Base-by-base conservation (phyloP, 768 basidiomycete species). In the Inosperma sp. region DNA sequence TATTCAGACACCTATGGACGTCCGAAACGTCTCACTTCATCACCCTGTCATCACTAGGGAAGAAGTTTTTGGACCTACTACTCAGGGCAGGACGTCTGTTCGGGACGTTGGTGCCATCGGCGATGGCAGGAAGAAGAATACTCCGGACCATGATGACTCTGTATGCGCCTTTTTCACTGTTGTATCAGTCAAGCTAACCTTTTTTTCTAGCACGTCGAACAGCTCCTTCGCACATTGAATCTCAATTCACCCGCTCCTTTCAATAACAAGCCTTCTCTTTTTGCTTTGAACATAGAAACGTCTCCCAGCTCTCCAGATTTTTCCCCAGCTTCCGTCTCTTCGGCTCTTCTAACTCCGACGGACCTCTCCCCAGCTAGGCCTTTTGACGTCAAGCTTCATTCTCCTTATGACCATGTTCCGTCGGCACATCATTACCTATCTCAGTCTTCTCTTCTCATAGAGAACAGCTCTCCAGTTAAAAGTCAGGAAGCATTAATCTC, bases 221-320 rank as follows among this genome's bases (percentile, higher is more conserved):
- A 89, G 68, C 77, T 91, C 37, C 72, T 91, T 48, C 83, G 88
- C 33, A 82, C 86, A 12, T 73, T 91, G 42, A 84, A 90, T 62
- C 81, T 91, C 58, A 84, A 83, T 61, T 90, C 88, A 25, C 88
- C 88, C 12, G 78, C 73, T 55, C 82, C 80, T 53, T 68, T 66
- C 54, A 63, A 67, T 40, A 60, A 68, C 36, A 75, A 76, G 55
- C 73, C 78, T 22, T 55, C 72, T 34, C 72, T 56, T 27, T 56
- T 72, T 49, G 64, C 65, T 49, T 58, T 81, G 51, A 74, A 65
- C 43, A 62, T 74, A 51, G 76, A 80, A 33, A 64, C 72, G 2
- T 76, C 77, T 19, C 70, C 73, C 4, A 77, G 67, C 55, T 80
- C 83, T 36, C 84, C 86, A 0, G 85, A 88, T 58, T 75, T 86